Conservation (phyloP, 768 basidiomycete species). For the Gloeostereum incarnatum region DNA sequence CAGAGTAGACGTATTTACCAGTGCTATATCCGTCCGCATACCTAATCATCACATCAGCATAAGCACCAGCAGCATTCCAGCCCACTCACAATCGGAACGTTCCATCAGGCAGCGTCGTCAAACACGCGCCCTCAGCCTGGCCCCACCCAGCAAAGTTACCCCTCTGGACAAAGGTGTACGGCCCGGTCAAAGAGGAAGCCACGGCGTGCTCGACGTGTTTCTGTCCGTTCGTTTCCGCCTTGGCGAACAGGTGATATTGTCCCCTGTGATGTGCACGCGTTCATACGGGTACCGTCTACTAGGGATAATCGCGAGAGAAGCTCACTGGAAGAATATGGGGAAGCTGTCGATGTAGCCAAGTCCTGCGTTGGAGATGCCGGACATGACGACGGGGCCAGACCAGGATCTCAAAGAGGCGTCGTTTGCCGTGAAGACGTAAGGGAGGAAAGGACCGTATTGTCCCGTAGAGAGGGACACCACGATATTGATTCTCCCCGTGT, state of each 20-base stretch:
- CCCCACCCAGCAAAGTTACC: conserved; percentile 26
- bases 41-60: conserved; percentile 6
- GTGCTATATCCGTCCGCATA: conserved; percentile 21
- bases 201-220: conserved; percentile 23
- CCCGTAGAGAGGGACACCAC: conserved; percentile 25
- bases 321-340: conserved; percentile 23
- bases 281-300: background rate
- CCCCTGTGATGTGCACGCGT: conserved; percentile 11
- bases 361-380: conserved; percentile 23
- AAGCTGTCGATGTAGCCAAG: conserved; percentile 26
- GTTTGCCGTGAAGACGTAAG: conserved; percentile 22
- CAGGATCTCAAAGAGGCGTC: conserved; percentile 20
- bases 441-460: conserved; percentile 25
- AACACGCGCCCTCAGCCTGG: conserved; percentile 21
- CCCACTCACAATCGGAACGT: conserved; percentile 20
- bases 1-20: conserved; percentile 26
- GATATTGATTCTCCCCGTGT: conserved; percentile 21
- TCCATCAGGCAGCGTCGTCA: conserved; percentile 21
- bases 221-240: conserved; percentile 21
- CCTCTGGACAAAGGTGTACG: conserved; percentile 22
- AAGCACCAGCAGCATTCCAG: background rate
- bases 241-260: conserved; percentile 24
- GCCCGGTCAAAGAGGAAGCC: conserved; percentile 21
- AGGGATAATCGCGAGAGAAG: background rate
- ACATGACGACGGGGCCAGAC: conserved; percentile 21